Evolutionary conservation across 345 rosid species (phyloP), one percentile per base, ranked within the genome.

Genomic region (Brassica carinata): DNA sequence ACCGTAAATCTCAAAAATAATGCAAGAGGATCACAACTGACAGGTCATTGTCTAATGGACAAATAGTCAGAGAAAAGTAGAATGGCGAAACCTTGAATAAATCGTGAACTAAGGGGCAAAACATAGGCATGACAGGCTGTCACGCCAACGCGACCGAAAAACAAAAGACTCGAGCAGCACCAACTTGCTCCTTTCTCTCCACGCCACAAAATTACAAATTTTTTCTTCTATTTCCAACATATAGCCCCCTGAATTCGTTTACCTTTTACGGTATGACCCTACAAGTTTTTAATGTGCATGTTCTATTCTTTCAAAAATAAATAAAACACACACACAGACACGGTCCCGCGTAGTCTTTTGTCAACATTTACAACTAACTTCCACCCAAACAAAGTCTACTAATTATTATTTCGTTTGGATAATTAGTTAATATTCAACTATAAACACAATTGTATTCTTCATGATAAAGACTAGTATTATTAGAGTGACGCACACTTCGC

Each of bases 121-220:
- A 75, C 77, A 81, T 77, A 85, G 86, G 73, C n/a, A 6, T 85
- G 92, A 85, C 94, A 88, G 92, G 17, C 94, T 91, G 97, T 88
- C 92, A 88, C 90, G 86, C 89, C 94, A 85, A 86, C 77, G 36
- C 68, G 76, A 75, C 67, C 79, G 48, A 51, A 79, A 18, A 38
- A 55, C 64, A 40, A 55, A n/a, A 72, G 76, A 75, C 77, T 82
- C 82, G 72, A 73, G 77, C 83, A 45, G 79, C 64, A 70, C 73
- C 85, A 76, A 76, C 78, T 82, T 64, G 85, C 73, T 64, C 72
- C 71, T 79, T 58, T 71, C 77, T 23, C 26, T 76, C 71, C 75
- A 67, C 71, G 77, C 79, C 82, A 82, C 77, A 71, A 66, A 76
- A 69, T 63, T 64, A 14, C 57, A 19, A 8, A 33, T 34, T 63